These are phyloP conservation scores for Neocucurbitaria cava DNA, from an alignment of 2,329 filamentous ascomycete genomes.

Conservation along the genomic window DNA sequence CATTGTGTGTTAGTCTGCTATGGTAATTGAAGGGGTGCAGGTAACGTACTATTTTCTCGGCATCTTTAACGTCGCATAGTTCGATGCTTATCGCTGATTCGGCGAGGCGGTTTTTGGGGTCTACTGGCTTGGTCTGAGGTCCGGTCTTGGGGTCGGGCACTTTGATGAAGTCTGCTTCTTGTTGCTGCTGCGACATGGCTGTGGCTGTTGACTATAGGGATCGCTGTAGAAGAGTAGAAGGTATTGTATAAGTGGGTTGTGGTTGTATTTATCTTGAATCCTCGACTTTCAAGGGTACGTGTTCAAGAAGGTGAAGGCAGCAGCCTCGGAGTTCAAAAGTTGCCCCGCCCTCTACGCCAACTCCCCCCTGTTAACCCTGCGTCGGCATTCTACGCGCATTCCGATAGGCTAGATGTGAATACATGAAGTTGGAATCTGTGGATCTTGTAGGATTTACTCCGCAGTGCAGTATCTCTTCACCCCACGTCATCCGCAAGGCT, in stretches of 20 bases:
- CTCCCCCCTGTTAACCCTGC: background rate
- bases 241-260: background rate
- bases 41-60: slow-evolving; percentile 22
- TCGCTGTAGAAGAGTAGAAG: no score
- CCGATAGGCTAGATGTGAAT: no score
- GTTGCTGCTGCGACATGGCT: slow-evolving; percentile 18
- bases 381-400: background rate
- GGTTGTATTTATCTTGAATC: background rate
- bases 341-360: background rate
- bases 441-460: no score
- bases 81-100: slow-evolving; percentile 27
- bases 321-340: background rate
- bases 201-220: no score
- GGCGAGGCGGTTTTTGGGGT: slow-evolving; percentile 23
- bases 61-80: slow-evolving; percentile 25
- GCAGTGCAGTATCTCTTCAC: no score
- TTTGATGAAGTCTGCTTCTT: slow-evolving; percentile 27
- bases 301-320: background rate
- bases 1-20: background rate
- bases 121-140: slow-evolving; percentile 28
- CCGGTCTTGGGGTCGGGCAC: slow-evolving; percentile 5
- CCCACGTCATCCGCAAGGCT: no score
- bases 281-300: background rate
- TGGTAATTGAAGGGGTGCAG: background rate
- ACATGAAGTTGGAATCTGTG: no score